phyloP scores from a whole-genome alignment of 2,329 filamentous ascomycete genomes.

The Epichloe festucae region DNA sequence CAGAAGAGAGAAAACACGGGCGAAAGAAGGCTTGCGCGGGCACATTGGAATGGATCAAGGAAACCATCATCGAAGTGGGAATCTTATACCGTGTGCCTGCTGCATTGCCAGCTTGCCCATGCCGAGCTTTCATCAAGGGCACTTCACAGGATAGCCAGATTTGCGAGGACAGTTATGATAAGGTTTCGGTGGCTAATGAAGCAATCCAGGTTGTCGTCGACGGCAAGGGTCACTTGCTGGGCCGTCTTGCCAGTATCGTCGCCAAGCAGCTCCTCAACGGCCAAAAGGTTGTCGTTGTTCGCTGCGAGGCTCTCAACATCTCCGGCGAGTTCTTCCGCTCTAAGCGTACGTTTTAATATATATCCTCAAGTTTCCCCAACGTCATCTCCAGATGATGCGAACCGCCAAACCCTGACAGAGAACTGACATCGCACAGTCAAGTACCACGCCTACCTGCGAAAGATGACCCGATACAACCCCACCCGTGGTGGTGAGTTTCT shows the following conservation, averaged over 20 bases:
- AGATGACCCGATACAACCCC: constrained; percentile 99
- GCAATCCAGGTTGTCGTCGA: constrained; percentile 79
- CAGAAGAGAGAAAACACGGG: constrained; percentile 1
- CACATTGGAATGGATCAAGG: constrained; percentile 1
- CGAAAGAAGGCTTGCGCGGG: constrained; percentile 4
- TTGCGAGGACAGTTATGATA: not conserved
- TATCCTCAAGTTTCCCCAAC: not conserved
- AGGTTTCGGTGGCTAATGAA: constrained; percentile 13
- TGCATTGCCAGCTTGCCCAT: not conserved
- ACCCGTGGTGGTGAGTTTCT: constrained; percentile 77
- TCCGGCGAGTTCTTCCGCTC: constrained; percentile 99
- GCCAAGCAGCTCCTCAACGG: constrained; percentile 98
- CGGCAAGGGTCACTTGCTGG: constrained; percentile 99
- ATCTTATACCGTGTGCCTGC: constrained; percentile 2
- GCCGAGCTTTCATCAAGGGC: not conserved
- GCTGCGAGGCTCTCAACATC: constrained; percentile 99
- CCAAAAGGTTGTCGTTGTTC: constrained; percentile 98
- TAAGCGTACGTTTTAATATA: constrained; percentile 72
- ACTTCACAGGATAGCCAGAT: not conserved
- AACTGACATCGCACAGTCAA: constrained; percentile 67
- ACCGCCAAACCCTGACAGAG: constrained; percentile 6
- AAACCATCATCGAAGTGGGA: not conserved
- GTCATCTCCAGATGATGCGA: not conserved
- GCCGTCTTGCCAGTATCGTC: constrained; percentile 94
- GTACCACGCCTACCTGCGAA: constrained; percentile 99